Conservation (phyloP, 352 stramenopile species). For the Thraustotheca clavata region DNA sequence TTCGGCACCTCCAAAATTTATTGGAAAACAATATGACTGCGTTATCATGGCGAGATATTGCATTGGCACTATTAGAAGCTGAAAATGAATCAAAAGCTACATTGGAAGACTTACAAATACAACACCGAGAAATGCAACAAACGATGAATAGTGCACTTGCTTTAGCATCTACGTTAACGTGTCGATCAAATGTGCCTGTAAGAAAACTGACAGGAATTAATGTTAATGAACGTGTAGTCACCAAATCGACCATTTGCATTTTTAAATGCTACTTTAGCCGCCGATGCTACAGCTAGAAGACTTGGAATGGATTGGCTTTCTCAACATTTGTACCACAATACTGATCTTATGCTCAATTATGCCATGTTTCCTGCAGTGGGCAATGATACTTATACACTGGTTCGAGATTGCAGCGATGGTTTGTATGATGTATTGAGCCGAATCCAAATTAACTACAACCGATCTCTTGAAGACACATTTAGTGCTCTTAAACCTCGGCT, state of each 20-base stretch:
- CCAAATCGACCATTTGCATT: not conserved
- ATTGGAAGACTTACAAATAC: not conserved
- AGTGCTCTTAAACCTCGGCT: not conserved
- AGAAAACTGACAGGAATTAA: too few species aligned
- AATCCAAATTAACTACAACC: constrained; percentile 1
- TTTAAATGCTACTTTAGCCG: not conserved
- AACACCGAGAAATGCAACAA: not conserved
- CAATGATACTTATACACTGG: not conserved
- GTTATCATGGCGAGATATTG: not conserved
- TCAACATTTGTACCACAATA: constrained; percentile 17
- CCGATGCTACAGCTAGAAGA: not conserved
- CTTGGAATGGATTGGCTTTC: constrained; percentile 13
- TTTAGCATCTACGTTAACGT: not conserved
- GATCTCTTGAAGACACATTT: not conserved
- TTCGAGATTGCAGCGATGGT: not conserved
- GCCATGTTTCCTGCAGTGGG: not conserved
- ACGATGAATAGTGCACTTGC: not conserved
- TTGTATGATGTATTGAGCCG: not conserved
- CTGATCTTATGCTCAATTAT: not conserved
- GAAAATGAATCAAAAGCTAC: not conserved
- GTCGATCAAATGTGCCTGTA: not conserved
- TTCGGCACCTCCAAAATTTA: not conserved
- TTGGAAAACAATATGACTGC: not conserved
- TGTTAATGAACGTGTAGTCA: not conserved
- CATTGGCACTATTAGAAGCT: not conserved